phyloP scores from a whole-genome alignment of 345 rosid species.

The Salix koriyanagi region DNA sequence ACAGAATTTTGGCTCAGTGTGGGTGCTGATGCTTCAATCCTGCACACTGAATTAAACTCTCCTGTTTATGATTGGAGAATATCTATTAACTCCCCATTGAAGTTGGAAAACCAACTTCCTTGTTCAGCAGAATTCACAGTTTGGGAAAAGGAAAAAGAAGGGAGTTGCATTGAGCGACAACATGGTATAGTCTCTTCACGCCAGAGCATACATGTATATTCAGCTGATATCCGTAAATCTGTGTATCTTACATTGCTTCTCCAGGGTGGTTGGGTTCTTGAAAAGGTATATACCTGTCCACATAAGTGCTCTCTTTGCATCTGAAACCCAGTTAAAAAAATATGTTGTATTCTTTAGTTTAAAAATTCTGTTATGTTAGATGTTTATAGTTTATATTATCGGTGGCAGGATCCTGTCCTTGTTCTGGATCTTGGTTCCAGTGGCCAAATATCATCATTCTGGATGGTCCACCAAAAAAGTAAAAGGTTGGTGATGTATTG shows the following conservation, averaged over 20 bases:
- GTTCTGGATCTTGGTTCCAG: constrained; percentile 71
- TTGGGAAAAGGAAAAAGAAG: constrained; percentile 81
- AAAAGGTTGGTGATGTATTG: constrained; percentile 56
- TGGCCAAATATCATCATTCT: constrained; percentile 72
- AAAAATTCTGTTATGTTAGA: neutral
- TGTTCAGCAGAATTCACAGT: constrained; percentile 79
- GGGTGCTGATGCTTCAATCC: constrained; percentile 85
- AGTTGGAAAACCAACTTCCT: constrained; percentile 92
- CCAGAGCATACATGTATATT: constrained; percentile 54
- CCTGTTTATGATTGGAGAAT: constrained; percentile 98
- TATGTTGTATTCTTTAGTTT: neutral
- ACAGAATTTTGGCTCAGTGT: constrained; percentile 83
- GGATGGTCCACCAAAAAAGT: constrained; percentile 92
- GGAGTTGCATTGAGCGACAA: constrained; percentile 58
- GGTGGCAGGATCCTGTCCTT: constrained; percentile 72
- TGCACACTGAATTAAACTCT: constrained; percentile 79
- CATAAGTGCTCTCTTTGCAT: neutral
- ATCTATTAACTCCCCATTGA: constrained; percentile 78
- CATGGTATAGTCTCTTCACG: constrained; percentile 62
- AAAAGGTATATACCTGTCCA: constrained; percentile 52
- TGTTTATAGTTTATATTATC: neutral
- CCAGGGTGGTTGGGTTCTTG: constrained; percentile 90
- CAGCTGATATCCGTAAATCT: constrained; percentile 70
- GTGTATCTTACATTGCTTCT: constrained; percentile 67
- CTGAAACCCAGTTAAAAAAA: neutral